Percentiles rank a stretch among this genome's conserved stretches.
These are phyloP conservation scores for Wickerhamiella bombiphila DNA, from an alignment of 805 yeast species.

Conservation along the genomic window DNA sequence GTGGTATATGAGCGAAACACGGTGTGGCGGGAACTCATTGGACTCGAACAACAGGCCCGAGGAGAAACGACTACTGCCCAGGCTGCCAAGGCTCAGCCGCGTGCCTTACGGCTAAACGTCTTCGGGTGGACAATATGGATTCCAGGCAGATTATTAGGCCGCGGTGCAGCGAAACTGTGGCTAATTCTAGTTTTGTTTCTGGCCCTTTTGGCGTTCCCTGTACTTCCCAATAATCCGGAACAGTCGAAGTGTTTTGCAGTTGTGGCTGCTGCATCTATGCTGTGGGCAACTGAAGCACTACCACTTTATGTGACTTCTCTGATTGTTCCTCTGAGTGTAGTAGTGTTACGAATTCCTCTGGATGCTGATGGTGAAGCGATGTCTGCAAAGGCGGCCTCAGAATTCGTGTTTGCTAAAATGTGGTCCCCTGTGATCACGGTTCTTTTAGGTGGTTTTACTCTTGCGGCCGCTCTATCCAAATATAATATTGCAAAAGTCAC, in stretches of 20 bases:
- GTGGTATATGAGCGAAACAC: conserved; percentile 96
- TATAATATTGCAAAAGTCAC: conserved; percentile 75
- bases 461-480: conserved; percentile 89
- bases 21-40: conserved; percentile 94
- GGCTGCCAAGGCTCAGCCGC: conserved; percentile 7
- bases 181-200: conserved; percentile 37
- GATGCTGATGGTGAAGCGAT: conserved; percentile 27
- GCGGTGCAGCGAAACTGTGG: conserved; percentile 25
- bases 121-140: background rate
- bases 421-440: conserved; percentile 91
- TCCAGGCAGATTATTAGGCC: conserved; percentile 7
- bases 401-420: conserved; percentile 71
- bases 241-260: conserved; percentile 78
- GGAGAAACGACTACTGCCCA: conserved; percentile 34
- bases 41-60: conserved; percentile 72
- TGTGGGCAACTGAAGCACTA: conserved; percentile 94
- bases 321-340: conserved; percentile 67
- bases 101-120: background rate
- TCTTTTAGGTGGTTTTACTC: conserved; percentile 80
- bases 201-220: conserved; percentile 29
- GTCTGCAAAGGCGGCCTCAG: conserved; percentile 55
- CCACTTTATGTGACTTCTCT: conserved; percentile 85
- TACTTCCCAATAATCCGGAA: conserved; percentile 34
- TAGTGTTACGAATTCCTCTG: conserved; percentile 46
- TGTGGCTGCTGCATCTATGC: conserved; percentile 60